These are phyloP conservation scores for Saccharum hybrid DNA, from an alignment of 202 grass and related monocot genomes.

Conservation along the genomic window DNA sequence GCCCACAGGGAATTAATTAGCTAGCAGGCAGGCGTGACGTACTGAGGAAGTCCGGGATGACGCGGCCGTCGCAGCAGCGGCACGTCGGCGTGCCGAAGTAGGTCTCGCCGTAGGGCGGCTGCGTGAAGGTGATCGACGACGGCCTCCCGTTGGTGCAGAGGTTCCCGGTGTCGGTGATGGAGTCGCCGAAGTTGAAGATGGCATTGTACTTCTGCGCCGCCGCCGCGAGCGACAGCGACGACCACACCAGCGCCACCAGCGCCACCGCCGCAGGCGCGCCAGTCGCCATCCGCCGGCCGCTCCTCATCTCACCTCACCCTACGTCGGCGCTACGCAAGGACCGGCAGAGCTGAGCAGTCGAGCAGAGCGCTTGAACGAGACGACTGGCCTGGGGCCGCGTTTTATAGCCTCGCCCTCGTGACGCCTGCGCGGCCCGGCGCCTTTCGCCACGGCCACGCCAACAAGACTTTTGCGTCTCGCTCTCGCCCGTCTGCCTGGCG, in stretches of 20 bases:
- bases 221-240: neutral
- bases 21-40: neutral
- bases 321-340: too few species aligned
- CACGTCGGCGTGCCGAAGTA: constrained; percentile 85
- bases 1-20: neutral
- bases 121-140: constrained; percentile 72
- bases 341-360: neutral
- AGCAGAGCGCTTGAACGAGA: constrained; percentile 1
- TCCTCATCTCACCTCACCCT: neutral
- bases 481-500: neutral
- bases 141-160: constrained; percentile 62
- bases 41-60: constrained; percentile 84
- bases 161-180: constrained; percentile 91
- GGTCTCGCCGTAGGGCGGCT: constrained; percentile 83
- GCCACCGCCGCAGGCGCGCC: neutral
- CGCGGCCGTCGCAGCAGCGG: constrained; percentile 79
- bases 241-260: constrained; percentile 10
- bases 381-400: neutral
- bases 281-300: neutral
- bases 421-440: neutral
- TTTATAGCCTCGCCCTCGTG: constrained; percentile 44
- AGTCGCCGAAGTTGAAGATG: constrained; percentile 91
- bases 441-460: neutral
- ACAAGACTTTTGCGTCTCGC: constrained; percentile 27
- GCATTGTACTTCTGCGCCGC: constrained; percentile 78